Conservation (phyloP, 805 yeast genomes). For the Candida fluviatilis region DNA sequence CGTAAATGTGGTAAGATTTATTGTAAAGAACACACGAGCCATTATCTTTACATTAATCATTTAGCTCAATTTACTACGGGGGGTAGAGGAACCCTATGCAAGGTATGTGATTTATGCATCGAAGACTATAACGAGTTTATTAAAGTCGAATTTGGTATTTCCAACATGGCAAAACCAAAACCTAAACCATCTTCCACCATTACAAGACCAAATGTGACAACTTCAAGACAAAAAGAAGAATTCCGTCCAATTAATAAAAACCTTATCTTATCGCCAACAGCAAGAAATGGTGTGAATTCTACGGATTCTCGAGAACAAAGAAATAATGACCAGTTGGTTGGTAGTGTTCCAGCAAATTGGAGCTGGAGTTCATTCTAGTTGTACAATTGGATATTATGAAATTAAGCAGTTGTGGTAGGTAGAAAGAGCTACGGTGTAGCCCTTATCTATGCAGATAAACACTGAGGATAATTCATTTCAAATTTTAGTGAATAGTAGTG, state of each 20-base stretch:
- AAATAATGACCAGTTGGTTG: slow-evolving; percentile 40
- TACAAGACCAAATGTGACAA: neutral
- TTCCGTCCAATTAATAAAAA: neutral
- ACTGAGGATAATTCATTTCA: too few species aligned
- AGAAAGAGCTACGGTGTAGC: too few species aligned
- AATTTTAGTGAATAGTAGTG: too few species aligned
- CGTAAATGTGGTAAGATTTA: slow-evolving; percentile 80
- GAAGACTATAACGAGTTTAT: slow-evolving; percentile 54
- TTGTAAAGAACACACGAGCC: slow-evolving; percentile 65
- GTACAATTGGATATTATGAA: neutral
- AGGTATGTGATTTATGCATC: slow-evolving; percentile 69
- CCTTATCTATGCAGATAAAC: too few species aligned
- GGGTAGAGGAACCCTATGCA: slow-evolving; percentile 60
- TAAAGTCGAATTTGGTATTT: slow-evolving; percentile 36
- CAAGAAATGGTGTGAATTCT: neutral
- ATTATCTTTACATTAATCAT: slow-evolving; percentile 50
- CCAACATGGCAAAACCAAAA: neutral
- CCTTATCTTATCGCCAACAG: neutral
- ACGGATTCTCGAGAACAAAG: neutral
- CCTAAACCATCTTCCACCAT: neutral
- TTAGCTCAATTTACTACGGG: slow-evolving; percentile 65
- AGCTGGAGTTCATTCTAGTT: slow-evolving; percentile 69
- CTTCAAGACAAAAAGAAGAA: neutral
- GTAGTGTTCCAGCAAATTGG: slow-evolving; percentile 72
- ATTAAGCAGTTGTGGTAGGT: neutral